Percentiles rank a stretch among this genome's conserved stretches.
Conservation (phyloP, 441 rosid species). For the Populus tomentosa region DNA sequence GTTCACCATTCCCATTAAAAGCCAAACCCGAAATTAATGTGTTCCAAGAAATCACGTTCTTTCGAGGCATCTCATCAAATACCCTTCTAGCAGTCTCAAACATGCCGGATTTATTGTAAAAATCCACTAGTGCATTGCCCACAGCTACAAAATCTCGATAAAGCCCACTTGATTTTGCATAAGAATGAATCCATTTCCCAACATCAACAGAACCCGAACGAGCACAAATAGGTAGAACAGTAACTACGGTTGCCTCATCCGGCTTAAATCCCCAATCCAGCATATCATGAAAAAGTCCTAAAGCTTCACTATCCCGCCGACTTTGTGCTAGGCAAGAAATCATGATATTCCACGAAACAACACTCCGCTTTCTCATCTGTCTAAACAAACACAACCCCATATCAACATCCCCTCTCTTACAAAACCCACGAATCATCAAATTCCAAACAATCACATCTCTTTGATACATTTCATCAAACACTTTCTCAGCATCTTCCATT, state of each 20-base stretch:
- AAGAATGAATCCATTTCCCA: conserved; percentile 51
- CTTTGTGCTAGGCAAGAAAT: too few relatives aligned
- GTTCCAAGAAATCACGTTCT: conserved; percentile 67
- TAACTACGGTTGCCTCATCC: conserved; percentile 41
- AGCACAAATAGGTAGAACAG: conserved; percentile 61
- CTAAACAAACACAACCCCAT: too few relatives aligned
- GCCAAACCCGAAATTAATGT: conserved; percentile 67
- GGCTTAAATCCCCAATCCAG: too few relatives aligned
- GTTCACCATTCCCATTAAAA: conserved; percentile 52
- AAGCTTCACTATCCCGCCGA: too few relatives aligned
- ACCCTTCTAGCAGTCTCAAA: conserved; percentile 42
- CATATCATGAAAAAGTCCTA: too few relatives aligned
- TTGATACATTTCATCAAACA: too few relatives aligned
- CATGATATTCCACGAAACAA: too few relatives aligned
- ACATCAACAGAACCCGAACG: conserved; percentile 48
- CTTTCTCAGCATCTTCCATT: too few relatives aligned
- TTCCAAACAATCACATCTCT: too few relatives aligned
- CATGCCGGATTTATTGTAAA: conserved; percentile 64
- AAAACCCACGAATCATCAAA: too few relatives aligned
- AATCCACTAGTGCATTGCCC: conserved; percentile 69
- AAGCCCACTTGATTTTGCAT: conserved; percentile 49
- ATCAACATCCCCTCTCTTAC: too few relatives aligned
- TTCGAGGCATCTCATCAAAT: conserved; percentile 48
- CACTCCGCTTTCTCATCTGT: too few relatives aligned
- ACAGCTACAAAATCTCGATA: conserved; percentile 35